phyloP scores from a whole-genome alignment of 169 alveolate genomes.

The Cryptosporidium tyzzeri region DNA sequence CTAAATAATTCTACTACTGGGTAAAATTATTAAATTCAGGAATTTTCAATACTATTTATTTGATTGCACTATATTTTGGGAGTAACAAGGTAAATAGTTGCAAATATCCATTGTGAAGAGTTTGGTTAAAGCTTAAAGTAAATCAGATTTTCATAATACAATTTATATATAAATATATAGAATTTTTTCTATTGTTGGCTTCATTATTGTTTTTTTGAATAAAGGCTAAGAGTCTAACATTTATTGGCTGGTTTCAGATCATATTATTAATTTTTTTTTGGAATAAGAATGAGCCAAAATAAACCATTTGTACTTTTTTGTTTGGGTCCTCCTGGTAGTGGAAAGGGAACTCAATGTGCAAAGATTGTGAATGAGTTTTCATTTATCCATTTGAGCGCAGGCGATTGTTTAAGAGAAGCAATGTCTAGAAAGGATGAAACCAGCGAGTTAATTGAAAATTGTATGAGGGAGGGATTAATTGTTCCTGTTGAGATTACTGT shows the following conservation, averaged over 20 bases:
- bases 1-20: background rate
- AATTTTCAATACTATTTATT: no score
- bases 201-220: background rate
- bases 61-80: background rate
- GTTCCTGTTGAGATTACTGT: conserved; percentile 96
- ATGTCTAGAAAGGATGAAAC: conserved; percentile 82
- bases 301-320: conserved; percentile 75
- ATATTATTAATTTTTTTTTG: background rate
- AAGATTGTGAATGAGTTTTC: conserved; percentile 84
- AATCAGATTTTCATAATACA: no score
- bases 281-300: conserved; percentile 10
- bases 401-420: conserved; percentile 90
- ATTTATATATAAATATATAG: no score
- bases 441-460: conserved; percentile 85
- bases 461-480: conserved; percentile 90
- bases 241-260: no score
- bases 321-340: conserved; percentile 89
- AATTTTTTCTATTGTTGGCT: no score
- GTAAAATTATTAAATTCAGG: no score
- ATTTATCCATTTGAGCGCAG: conserved; percentile 92
- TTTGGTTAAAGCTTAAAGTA: no score
- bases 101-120: background rate
- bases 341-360: conserved; percentile 90
- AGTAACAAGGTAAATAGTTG: background rate
- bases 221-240: background rate